Conservation (phyloP, 805 yeast species). For the Metschnikowia reukaufii region DNA sequence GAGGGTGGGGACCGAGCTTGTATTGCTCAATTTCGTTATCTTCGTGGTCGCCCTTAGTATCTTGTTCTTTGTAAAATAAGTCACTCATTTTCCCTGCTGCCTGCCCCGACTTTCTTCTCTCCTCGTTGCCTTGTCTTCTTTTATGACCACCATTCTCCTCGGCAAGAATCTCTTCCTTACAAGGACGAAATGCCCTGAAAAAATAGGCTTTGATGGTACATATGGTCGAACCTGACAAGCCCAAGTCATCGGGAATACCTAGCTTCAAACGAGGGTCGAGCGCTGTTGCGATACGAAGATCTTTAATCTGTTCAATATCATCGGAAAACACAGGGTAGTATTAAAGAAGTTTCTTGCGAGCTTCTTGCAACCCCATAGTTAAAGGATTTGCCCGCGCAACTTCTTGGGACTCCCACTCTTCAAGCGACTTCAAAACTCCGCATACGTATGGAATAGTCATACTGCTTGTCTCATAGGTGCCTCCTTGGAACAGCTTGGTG, state of each 20-base stretch:
- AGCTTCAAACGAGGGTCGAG: not conserved
- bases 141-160: not conserved
- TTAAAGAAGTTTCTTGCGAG: no score
- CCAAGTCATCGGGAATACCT: not conserved
- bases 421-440: not conserved
- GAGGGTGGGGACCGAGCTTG: not conserved
- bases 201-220: not conserved
- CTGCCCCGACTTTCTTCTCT: not conserved
- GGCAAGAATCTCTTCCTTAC: not conserved
- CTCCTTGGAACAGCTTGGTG: not conserved
- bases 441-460: not conserved
- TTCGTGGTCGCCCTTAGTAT: not conserved
- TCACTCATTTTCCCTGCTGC: not conserved
- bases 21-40: not conserved
- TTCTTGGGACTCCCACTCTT: not conserved
- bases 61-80: not conserved
- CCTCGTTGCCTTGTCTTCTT: not conserved
- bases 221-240: not conserved
- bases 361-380: not conserved
- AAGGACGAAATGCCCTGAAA: not conserved
- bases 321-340: no score
- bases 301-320: no score
- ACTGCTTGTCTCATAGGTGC: not conserved
- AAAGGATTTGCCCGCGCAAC: not conserved
- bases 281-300: not conserved